Evolutionary conservation across 352 stramenopile genomes (phyloP), one percentile per base, ranked within the genome.

Genomic region (Salisapilia sapeloensis): DNA sequence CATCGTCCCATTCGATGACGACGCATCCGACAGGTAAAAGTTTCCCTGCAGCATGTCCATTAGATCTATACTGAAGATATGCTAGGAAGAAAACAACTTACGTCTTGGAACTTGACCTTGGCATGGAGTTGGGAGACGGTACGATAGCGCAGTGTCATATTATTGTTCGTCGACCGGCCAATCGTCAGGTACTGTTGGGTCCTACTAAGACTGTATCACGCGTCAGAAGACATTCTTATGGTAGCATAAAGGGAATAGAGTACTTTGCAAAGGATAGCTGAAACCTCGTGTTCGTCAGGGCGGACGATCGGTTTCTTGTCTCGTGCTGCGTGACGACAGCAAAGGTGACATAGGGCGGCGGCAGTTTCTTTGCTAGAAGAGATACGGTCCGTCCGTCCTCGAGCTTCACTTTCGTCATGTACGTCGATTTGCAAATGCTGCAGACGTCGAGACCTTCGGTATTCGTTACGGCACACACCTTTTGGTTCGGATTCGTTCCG

Each of bases 191-290:
- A 80, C 43, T 71, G 63, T 40, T 83, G 65, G 13, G 66, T 75
- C 7, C 57, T 56, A 2, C 65, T 60, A 27, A 84, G 58, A 30
- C 63, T 84, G 29, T 33, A 35, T 18, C 35, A n/a, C n/a, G n/a
- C n/a, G n/a, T 16, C 20, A 24, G 8, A 49, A 26, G 35, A 12
- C 22, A 18, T 20, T 34, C 33, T 34, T 8, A 42, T 2, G 10
- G 14, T 11, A 18, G 28, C 21, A 2, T 17, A n/a, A 19, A 17
- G 11, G 35, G 3, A 9, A 10, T 10, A 14, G 77, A 64, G 7
- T 56, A 89, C 72, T 80, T 92, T 32, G 74, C 72, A 48, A 95
- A 95, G 43, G 72, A 92, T 24, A 95, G 60, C 45, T 93, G 82
- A 54, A 93, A 95, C 14, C 82, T 76, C 29, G 82, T 95, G 48